Evolutionary conservation across 805 yeast genomes (phyloP).

Genomic region (Maudiozyma serrabonitensis): DNA sequence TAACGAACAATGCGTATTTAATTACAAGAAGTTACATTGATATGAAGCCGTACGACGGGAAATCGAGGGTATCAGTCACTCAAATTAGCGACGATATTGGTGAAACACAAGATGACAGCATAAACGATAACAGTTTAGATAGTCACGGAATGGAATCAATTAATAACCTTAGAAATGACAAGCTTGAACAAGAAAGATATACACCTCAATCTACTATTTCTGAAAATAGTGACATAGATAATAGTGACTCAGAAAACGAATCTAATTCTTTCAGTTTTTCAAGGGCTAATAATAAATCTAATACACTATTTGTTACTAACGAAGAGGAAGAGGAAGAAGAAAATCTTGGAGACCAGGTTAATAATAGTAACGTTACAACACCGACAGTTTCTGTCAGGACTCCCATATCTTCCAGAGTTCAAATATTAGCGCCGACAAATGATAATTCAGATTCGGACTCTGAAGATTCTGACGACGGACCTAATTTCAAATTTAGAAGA

Average conservation of each 20-base stretch:
- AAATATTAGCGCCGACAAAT: no score
- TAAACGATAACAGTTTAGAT: background rate
- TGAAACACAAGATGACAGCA: background rate
- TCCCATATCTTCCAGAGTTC: no score
- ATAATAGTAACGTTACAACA: background rate
- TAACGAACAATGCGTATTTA: slow-evolving; percentile 17
- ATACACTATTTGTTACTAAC: slow-evolving; percentile 14
- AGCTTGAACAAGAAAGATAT: background rate
- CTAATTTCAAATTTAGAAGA: slow-evolving; percentile 29
- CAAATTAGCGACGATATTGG: background rate
- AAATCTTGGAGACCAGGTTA: background rate
- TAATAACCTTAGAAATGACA: background rate
- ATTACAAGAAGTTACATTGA: slow-evolving; percentile 29
- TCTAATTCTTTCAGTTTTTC: slow-evolving; percentile 2
- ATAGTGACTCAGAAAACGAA: background rate
- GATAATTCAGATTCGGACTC: background rate
- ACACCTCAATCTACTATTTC: background rate
- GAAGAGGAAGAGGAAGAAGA: slow-evolving; percentile 7
- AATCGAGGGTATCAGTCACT: slow-evolving; percentile 3
- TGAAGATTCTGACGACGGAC: slow-evolving; percentile 26
- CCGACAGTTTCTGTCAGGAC: no score
- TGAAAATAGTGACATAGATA: background rate
- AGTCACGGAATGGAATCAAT: background rate
- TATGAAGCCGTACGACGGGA: slow-evolving; percentile 15
- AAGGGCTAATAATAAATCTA: background rate